A percentile compares a stretch with the other conserved stretches of the same genome.
These are phyloP conservation scores for Myriosclerotinia scirpicola DNA, from an alignment of 2,329 filamentous ascomycete species.

Conservation along the genomic window DNA sequence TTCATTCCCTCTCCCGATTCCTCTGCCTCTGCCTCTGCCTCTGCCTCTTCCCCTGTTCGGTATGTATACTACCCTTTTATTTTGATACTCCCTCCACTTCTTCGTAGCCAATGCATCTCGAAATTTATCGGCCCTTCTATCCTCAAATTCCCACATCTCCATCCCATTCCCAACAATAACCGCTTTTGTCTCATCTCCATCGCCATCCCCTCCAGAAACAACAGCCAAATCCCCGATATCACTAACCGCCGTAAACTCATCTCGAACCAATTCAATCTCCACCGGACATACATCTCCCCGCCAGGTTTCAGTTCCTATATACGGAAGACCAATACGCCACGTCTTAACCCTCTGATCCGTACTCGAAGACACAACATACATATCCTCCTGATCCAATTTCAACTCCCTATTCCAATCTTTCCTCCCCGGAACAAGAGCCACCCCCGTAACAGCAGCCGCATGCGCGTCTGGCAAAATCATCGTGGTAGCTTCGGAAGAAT, in stretches of 20 bases:
- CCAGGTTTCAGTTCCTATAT: slow-evolving; percentile 3
- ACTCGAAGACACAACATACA: slow-evolving; percentile 49
- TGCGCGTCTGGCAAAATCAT: slow-evolving; percentile 59
- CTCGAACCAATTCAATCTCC: slow-evolving; percentile 47
- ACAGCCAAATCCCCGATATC: slow-evolving; percentile 54
- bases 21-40: too few species aligned
- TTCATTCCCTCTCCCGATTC: too few species aligned
- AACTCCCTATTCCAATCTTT: not conserved
- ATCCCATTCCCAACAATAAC: slow-evolving; percentile 41
- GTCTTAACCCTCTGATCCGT: slow-evolving; percentile 62
- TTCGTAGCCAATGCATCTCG: not conserved
- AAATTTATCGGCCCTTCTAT: not conserved
- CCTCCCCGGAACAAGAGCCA: slow-evolving; percentile 41
- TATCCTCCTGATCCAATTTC: slow-evolving; percentile 27
- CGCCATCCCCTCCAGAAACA: slow-evolving; percentile 30
- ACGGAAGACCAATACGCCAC: slow-evolving; percentile 43
- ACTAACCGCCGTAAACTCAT: slow-evolving; percentile 59
- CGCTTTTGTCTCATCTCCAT: slow-evolving; percentile 28
- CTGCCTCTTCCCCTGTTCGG: too few species aligned
- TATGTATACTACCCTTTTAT: not conserved
- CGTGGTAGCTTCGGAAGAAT: not conserved
- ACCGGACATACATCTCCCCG: slow-evolving; percentile 27
- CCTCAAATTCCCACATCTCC: slow-evolving; percentile 35
- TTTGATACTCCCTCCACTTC: too few species aligned
- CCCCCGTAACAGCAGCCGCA: slow-evolving; percentile 67